Percentiles rank a stretch among this genome's conserved stretches.
Conservation (phyloP, 192 early-diverging fungal species). For the Linnemannia hyalina region DNA sequence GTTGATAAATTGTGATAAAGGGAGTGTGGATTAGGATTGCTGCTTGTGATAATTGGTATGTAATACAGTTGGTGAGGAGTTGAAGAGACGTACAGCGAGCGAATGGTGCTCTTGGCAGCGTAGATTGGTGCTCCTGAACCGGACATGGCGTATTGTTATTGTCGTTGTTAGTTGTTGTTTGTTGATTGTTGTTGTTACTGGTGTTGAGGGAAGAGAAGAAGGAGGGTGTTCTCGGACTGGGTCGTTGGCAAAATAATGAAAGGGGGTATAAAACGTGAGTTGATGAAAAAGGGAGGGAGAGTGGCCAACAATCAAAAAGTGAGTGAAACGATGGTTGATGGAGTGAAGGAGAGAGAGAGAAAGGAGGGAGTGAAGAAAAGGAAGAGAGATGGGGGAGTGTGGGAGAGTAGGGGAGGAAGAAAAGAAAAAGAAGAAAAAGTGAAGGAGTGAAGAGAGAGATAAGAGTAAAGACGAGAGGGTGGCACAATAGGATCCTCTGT, state of each 20-base stretch:
- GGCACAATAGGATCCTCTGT: too few species aligned
- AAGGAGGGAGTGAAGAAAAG: neutral
- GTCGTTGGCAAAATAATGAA: constrained; percentile 8
- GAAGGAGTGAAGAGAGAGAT: too few species aligned
- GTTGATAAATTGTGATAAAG: neutral
- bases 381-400: neutral
- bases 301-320: neutral
- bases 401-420: neutral
- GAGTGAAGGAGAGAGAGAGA: neutral
- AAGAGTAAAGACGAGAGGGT: too few species aligned
- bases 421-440: neutral
- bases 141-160: neutral
- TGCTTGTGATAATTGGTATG: neutral
- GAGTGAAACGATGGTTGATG: neutral
- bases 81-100: constrained; percentile 38
- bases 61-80: neutral
- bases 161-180: neutral
- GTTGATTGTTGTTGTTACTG: neutral
- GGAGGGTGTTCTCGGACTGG: neutral
- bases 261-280: neutral
- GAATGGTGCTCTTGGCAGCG: constrained; percentile 55
- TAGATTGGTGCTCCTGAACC: constrained; percentile 33
- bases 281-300: neutral
- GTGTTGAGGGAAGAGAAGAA: neutral
- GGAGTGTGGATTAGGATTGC: neutral